A percentile compares a stretch with the other conserved stretches of the same genome.
Evolutionary conservation across 2,329 filamentous ascomycete species (phyloP).

Genomic region (Paradendryphiella salina): DNA sequence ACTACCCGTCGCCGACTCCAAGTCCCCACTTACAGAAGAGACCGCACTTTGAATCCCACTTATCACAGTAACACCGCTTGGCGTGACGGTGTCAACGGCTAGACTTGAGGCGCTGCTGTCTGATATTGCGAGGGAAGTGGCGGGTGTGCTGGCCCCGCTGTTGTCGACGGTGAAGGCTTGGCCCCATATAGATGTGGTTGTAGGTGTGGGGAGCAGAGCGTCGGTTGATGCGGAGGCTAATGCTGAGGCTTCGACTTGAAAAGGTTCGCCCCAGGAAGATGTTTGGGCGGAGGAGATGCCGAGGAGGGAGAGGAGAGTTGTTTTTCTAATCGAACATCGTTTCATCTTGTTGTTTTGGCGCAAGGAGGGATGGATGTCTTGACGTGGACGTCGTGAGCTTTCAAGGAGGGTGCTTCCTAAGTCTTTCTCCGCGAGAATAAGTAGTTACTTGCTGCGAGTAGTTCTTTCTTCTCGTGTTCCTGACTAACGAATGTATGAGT

Average conservation of each 20-base stretch:
- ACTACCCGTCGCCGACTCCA: not conserved
- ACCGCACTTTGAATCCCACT: conserved; percentile 3
- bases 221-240: conserved; percentile 11
- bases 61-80: conserved; percentile 4
- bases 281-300: conserved; percentile 17
- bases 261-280: conserved; percentile 20
- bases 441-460: too few relatives aligned
- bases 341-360: conserved; percentile 15
- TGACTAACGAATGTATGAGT: too few relatives aligned
- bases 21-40: not conserved
- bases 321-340: conserved; percentile 6
- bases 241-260: conserved; percentile 19
- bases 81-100: conserved; percentile 1
- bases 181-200: conserved; percentile 5
- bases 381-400: not conserved
- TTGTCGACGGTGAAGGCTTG: conserved; percentile 7
- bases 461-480: too few relatives aligned
- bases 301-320: conserved; percentile 20
- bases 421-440: too few relatives aligned
- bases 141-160: not conserved
- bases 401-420: not conserved
- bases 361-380: not conserved
- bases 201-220: conserved; percentile 1
- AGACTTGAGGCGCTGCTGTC: not conserved
- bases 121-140: conserved; percentile 4